Evolutionary conservation across 2,329 filamentous ascomycete species (phyloP).

Genomic region (Aspergillus pseudonomiae): DNA sequence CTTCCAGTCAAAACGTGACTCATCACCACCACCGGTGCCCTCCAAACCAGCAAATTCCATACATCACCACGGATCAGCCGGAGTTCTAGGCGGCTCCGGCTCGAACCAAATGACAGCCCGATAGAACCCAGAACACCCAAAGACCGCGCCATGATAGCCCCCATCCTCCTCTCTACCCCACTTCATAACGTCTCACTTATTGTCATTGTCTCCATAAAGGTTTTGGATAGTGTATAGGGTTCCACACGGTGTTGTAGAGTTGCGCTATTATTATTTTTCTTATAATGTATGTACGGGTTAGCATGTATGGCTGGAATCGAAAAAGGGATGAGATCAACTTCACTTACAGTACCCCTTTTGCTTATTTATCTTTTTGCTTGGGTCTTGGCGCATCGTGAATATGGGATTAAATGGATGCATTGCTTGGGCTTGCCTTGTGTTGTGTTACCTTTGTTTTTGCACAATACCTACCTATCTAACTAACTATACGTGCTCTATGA

Average conservation of each 20-base stretch:
- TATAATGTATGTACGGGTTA: constrained; percentile 26
- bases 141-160: neutral
- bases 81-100: constrained; percentile 31
- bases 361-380: constrained; percentile 8
- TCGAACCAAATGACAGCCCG: constrained; percentile 38
- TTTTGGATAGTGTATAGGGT: constrained; percentile 20
- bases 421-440: neutral
- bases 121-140: constrained; percentile 17
- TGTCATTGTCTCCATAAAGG: constrained; percentile 1
- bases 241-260: constrained; percentile 21
- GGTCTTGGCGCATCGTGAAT: constrained; percentile 9
- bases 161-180: neutral
- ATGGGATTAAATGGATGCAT: constrained; percentile 5
- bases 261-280: constrained; percentile 4
- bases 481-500: neutral
- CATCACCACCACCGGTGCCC: constrained; percentile 35
- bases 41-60: constrained; percentile 35
- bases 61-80: constrained; percentile 35
- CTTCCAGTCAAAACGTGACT: constrained; percentile 37
- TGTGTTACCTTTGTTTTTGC: neutral
- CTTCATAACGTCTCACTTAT: neutral
- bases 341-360: constrained; percentile 15
- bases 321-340: constrained; percentile 15
- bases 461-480: neutral
- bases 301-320: constrained; percentile 24